Evolutionary conservation across 2,329 filamentous ascomycete species (phyloP), one percentile per base, ranked within the genome.

Genomic region (Ilyonectria robusta): DNA sequence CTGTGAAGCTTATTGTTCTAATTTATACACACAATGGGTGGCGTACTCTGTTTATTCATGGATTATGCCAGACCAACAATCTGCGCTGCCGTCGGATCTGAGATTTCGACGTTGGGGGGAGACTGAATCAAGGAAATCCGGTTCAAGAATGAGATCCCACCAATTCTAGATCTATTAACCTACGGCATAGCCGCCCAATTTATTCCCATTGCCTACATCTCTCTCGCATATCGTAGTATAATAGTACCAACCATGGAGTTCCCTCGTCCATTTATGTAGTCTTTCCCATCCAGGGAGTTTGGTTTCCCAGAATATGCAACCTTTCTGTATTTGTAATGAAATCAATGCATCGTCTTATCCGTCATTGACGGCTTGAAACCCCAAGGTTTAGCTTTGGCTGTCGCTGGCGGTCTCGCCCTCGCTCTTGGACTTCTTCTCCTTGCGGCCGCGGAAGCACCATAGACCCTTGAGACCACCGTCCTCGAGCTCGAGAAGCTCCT

Each of bases 391-490:
- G 2, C 54, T 37, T 19, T 67, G 53, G 54, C 61, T 65, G 17
- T 73, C 70, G 8, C 65, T 67, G 21, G 65, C 46, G 21, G 21
- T 21, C 21, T 21, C 21, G 10, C 54, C 70, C 31, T 62, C 69
- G 9, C 35, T 70, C 31, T 60, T 47, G 46, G 29, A 21, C 1
- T 11, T 5, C 29, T 59, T 72, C 10, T 31, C 50, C 50, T 66
- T 65, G 33, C 70, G 70, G 19, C 71, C 55, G 3, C 75, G 73
- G 15, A 75, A 61, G 63, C 73, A 72, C 75, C 76, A 77, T 11
- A 76, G 19, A 1, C 76, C 75, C 64, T 71, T 71, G 17, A 76
- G 69, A 47, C 66, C 74, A n/a, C 75, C 76, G 21, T 70, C 68
- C 17, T 73, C 70, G 6, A 69, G 60, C 17, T 73, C 72, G 37